Base-by-base conservation (phyloP, 176 grass and related monocot genomes). In the Rhipidocladum racemiflorum region DNA sequence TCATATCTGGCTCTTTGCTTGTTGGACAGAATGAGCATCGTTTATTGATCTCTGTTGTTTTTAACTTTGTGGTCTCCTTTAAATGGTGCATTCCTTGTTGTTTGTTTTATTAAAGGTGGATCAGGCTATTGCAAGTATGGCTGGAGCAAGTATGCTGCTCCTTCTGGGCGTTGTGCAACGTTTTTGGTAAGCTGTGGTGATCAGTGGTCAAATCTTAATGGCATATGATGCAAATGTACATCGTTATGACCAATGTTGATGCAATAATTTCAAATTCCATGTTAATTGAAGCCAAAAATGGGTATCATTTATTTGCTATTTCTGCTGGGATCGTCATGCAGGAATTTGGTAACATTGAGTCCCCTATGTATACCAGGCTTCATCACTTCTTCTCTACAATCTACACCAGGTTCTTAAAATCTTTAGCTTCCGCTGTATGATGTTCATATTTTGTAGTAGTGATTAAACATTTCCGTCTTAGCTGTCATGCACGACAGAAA, bases 71-170 rank as follows among this genome's bases (percentile, higher is more conserved):
- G 18, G 40, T 46, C 30, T 75, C 40, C 61, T 90, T 64, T 29
- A 44, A 66, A 42, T 38, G 28, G 44, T 81, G 53, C 63, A 53
- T 62, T 45, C 32, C 72, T 13, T 72, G 7, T 55, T 81, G 9
- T 66, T 87, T 82, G 23, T 70, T 45, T 67, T 48, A 87, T 74
- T 80, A 42, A 85, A 98, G 96, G 96, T 88, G 96, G 96, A 80
- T 98, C 96, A 17, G 96, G 95, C 40, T 98, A 98, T 70, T 98
- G 92, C 76, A 98, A 98, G 80, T 98, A 90, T 83, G 95, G 95
- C 68, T 93, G 95, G 95, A 98, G 95, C 95, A 98, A 98, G 76
- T 95, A 87, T 16, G 86, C 64, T 80, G 94, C 90, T 88, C 95
- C 96, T 65, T 93, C 92, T 75, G 96, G 92, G 20, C 96, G 96